Evolutionary conservation across 257 asterid species (phyloP), one percentile per base, ranked within the genome.

Genomic region (Solanum chmielewskii): DNA sequence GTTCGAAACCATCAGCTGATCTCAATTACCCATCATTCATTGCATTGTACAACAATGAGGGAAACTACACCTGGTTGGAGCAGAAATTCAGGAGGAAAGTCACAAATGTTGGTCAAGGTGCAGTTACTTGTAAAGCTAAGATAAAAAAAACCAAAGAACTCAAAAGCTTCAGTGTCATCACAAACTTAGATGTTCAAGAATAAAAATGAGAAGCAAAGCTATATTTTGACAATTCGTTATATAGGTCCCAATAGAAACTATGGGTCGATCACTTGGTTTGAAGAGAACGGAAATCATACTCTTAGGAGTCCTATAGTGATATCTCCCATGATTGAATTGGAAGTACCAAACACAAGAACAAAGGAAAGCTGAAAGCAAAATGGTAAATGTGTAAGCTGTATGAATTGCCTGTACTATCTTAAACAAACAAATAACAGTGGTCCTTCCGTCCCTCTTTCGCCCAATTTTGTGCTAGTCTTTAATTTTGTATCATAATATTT

Each of bases 241-340:
- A 49, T 15, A 74, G 83, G 47, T 5, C 88, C 66, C 70, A 44
- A 62, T 35, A 86, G 31, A 1, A n/a, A 84, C 13, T 85, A 81
- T 85, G 96, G 95, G 15, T 91, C 92, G 7, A 23, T 93, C 7
- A 90, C 88, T 76, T 92, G 94, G 95, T 62, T 87, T 45, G 92
- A 90, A 64, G 88, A 85, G 74, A 81, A 89, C 9, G 91, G 92
- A 7, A 88, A 81, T 44, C 91, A 89, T 76, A 49, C 59, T 0
- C 73, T 85, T 16, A 85, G 87, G 52, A 85, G 87, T 25, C 87
- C 87, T 31, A 69, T 85, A 27, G 70, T 70, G 27, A 59, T 35
- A 59, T 70, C 70, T 42, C 42, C 42, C 44, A 85, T 75, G 3
- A 75, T 27, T 68, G 74, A 20, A 56, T 10, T 56, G 66, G 66